phyloP scores from a whole-genome alignment of 495 filamentous ascomycete species.

The Hypoxylon subgilvum region DNA sequence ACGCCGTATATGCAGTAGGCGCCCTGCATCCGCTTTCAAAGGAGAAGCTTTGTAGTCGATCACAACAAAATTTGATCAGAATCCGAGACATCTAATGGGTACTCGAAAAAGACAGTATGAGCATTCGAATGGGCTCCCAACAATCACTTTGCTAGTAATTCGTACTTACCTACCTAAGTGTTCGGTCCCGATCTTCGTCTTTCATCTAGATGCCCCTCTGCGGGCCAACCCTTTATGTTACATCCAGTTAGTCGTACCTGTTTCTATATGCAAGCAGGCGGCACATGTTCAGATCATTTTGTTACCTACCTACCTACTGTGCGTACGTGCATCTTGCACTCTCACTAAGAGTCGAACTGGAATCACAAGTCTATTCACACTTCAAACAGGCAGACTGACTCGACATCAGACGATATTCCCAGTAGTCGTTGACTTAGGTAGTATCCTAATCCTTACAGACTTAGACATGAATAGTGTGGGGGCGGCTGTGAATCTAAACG shows the following conservation, averaged over 20 bases:
- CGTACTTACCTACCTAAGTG: too few relatives aligned
- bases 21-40: constrained; percentile 8
- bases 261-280: constrained; percentile 8
- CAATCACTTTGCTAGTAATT: neutral
- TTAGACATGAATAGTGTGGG: constrained; percentile 25
- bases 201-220: constrained; percentile 1
- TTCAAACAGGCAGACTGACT: constrained; percentile 15
- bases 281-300: too few relatives aligned
- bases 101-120: neutral
- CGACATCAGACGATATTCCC: constrained; percentile 3
- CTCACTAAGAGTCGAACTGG: neutral
- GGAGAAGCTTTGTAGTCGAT: constrained; percentile 25
- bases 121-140: constrained; percentile 14
- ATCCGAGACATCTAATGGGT: constrained; percentile 22
- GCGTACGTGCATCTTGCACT: neutral
- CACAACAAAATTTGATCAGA: constrained; percentile 21
- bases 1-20: constrained; percentile 17
- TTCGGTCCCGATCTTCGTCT: too few relatives aligned
- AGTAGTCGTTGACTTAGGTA: neutral
- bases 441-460: constrained; percentile 21
- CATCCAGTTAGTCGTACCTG: constrained; percentile 14
- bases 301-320: too few relatives aligned
- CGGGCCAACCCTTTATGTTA: constrained; percentile 25
- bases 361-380: constrained; percentile 6
- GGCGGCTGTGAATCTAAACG: constrained; percentile 9